phyloP scores from a whole-genome alignment of 208 protist genomes.

The Wallacemonas sp. region DNA sequence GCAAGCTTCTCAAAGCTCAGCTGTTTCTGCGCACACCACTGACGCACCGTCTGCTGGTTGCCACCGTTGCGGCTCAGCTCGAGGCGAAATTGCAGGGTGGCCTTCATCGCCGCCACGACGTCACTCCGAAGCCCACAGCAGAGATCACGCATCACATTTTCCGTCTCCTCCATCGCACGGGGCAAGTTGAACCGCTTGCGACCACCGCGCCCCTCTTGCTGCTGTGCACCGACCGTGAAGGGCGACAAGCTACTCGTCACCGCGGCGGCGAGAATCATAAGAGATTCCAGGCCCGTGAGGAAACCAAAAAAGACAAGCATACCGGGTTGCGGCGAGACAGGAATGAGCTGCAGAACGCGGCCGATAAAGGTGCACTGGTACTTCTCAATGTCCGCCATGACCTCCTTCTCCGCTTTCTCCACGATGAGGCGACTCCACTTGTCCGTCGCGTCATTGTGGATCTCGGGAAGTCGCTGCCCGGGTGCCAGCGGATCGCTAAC shows the following conservation, averaged over 20 bases:
- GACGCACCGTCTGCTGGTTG: constrained; percentile 47
- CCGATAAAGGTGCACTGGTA: constrained; percentile 69
- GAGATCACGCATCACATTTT: constrained; percentile 69
- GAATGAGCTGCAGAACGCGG: constrained; percentile 69
- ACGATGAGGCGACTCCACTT: constrained; percentile 31
- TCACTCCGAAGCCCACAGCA: constrained; percentile 66
- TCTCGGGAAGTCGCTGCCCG: constrained; percentile 36
- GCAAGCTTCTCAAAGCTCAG: constrained; percentile 63
- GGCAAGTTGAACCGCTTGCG: constrained; percentile 41
- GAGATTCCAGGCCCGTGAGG: constrained; percentile 60
- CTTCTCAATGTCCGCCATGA: constrained; percentile 32
- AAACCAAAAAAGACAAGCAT: constrained; percentile 78
- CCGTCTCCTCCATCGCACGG: constrained; percentile 76
- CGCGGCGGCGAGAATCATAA: constrained; percentile 70
- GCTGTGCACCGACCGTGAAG: constrained; percentile 41
- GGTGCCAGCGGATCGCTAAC: constrained; percentile 25
- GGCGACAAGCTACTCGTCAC: constrained; percentile 63
- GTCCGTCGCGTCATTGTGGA: constrained; percentile 23
- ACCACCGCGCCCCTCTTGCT: constrained; percentile 20
- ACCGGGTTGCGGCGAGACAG: constrained; percentile 56
- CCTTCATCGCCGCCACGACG: constrained; percentile 61
- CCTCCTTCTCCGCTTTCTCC: constrained; percentile 26
- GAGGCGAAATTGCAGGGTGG: constrained; percentile 59
- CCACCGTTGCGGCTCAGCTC: constrained; percentile 32
- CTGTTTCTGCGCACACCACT: constrained; percentile 60